A percentile compares a stretch with the other conserved stretches of the same genome.
phyloP scores from a whole-genome alignment of 768 basidiomycete genomes.

The Sistotremastrum niveocremeum region DNA sequence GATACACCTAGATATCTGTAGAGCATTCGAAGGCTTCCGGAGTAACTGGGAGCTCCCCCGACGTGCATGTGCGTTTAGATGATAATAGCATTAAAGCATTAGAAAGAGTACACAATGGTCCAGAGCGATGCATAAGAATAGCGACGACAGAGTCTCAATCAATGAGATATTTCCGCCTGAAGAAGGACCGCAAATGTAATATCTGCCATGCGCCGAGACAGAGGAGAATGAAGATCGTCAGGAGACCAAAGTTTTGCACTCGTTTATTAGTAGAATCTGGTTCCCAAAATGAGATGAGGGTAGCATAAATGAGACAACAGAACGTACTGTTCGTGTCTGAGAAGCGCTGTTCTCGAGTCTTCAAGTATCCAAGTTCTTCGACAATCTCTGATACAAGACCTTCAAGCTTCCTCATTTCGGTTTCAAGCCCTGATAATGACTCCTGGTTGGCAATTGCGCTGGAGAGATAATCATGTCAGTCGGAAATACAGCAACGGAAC shows the following conservation, averaged over 20 bases:
- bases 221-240: constrained; percentile 68
- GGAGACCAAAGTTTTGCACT: constrained; percentile 87
- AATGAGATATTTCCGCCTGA: constrained; percentile 91
- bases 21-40: too few species aligned
- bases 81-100: too few species aligned
- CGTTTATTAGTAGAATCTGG: constrained; percentile 84
- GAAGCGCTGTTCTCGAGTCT: constrained; percentile 80
- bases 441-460: constrained; percentile 99
- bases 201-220: constrained; percentile 90
- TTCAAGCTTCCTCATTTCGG: constrained; percentile 96
- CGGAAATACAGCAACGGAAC: neutral
- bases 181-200: constrained; percentile 85
- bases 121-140: too few species aligned
- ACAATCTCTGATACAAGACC: constrained; percentile 88
- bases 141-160: constrained; percentile 30
- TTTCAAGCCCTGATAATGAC: constrained; percentile 87
- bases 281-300: neutral
- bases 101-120: too few species aligned
- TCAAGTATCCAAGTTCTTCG: constrained; percentile 87
- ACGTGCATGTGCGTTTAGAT: too few species aligned
- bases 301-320: neutral
- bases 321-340: constrained; percentile 78
- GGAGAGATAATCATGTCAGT: neutral
- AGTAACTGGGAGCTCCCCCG: too few species aligned
- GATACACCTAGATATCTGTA: too few species aligned